Base-by-base conservation (phyloP, 2,329 filamentous ascomycete species). In the Harringtonia aguacate region DNA sequence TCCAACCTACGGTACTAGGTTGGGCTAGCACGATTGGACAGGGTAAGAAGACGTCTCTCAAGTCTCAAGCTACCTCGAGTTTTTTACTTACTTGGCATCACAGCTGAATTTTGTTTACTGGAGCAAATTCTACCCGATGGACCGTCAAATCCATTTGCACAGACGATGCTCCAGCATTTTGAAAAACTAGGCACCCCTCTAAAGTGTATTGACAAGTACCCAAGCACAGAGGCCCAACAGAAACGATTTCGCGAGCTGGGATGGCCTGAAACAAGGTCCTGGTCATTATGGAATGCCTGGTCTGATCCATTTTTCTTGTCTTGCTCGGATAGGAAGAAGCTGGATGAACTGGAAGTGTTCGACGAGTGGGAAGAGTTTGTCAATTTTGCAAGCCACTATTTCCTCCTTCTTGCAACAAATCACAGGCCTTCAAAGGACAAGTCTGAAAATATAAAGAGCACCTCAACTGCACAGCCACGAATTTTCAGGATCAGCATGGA, bases 361-460 rank as follows among this genome's bases (percentile, higher is more conserved):
- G 90, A 97, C 59, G 89, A 95, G 62, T 95, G 87, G 87, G 90
- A 97, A 61, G 90, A 95, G 55, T 88, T 95, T 57, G 80, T 84
- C 3, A 67, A 95, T 1, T 95, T 94, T 59, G 79, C 77, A 3
- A 79, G 80, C 29, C 89, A 95, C 61, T 94, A 95, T 61, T 84
- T 89, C 53, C 64, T 95, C 36, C 69, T 94, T 9, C 69, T 78
- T 41, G 86, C 86, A 14, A 71, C 66, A 35, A 77, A 50, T 24
- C 17, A 21, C 24, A 17, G 36, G 9, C n/a, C 8, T 28, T 18
- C n/a, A 22, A 17, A 14, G 18, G 31, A 5, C 10, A 3, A 10
- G 27, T n/a, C 4, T 12, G 17, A 29, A 22, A 8, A n/a, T 28
- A 4, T 10, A 5, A 12, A 22, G 18, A 14, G 10, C n/a, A 22